These are phyloP conservation scores for Prunus fruticosa DNA, from an alignment of 306 rosid genomes.

Conservation along the genomic window DNA sequence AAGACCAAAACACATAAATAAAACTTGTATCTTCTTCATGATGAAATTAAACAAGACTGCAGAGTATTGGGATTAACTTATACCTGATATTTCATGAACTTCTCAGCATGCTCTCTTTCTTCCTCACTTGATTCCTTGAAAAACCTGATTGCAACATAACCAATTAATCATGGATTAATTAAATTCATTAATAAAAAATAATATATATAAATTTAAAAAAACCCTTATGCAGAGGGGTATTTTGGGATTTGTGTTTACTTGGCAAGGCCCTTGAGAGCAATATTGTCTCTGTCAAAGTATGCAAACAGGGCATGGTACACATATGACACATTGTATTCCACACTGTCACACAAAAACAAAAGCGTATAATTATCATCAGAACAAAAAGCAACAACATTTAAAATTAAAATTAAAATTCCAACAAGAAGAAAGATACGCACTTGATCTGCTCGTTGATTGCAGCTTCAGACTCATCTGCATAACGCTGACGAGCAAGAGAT, in stretches of 20 bases:
- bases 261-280: conserved; percentile 85
- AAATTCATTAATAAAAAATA: not conserved
- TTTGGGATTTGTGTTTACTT: conserved; percentile 31
- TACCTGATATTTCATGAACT: conserved; percentile 83
- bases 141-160: conserved; percentile 46
- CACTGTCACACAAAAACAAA: conserved; percentile 48
- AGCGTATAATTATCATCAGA: not conserved
- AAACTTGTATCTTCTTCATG: not conserved
- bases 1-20: not conserved
- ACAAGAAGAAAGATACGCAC: conserved; percentile 23
- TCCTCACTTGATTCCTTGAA: conserved; percentile 84
- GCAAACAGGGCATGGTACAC: conserved; percentile 89
- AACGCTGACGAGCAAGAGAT: conserved; percentile 76
- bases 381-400: not conserved
- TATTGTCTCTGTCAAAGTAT: conserved; percentile 84
- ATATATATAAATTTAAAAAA: not conserved
- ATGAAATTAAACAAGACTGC: not conserved
- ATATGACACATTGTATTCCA: conserved; percentile 92
- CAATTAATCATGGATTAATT: conserved; percentile 1
- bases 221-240: not conserved
- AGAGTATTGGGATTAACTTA: not conserved
- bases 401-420: not conserved
- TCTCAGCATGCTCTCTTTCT: conserved; percentile 88
- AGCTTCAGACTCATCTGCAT: conserved; percentile 49
- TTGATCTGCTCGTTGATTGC: conserved; percentile 88